Conservation (phyloP, 805 yeast species). For the Ogataea ganodermae region DNA sequence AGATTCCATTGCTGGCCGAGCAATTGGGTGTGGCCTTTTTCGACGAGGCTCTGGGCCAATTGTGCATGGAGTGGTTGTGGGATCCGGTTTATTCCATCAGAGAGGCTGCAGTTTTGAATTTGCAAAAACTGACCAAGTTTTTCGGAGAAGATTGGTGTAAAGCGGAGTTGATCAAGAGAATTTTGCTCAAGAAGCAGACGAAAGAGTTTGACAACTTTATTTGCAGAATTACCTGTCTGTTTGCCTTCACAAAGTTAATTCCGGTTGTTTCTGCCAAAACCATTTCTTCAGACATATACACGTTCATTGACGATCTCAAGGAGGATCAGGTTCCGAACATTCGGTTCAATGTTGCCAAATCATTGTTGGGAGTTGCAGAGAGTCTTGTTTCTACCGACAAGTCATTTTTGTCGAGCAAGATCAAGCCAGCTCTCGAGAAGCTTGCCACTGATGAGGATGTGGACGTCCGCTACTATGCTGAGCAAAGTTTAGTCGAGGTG, state of each 20-base stretch:
- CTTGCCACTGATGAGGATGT: conserved; percentile 74
- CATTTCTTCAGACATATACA: conserved; percentile 67
- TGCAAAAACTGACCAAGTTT: conserved; percentile 75
- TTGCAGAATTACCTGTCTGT: conserved; percentile 86
- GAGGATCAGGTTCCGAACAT: conserved; percentile 91
- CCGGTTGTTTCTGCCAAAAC: conserved; percentile 65
- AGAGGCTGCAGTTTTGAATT: conserved; percentile 89
- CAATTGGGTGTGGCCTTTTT: conserved; percentile 93
- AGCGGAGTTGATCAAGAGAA: conserved; percentile 74
- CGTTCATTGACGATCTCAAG: conserved; percentile 72
- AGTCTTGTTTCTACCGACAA: conserved; percentile 41
- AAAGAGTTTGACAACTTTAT: conserved; percentile 65
- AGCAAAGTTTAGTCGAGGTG: conserved; percentile 42
- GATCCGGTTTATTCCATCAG: conserved; percentile 95
- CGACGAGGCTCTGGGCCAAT: conserved; percentile 84
- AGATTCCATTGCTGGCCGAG: conserved; percentile 90
- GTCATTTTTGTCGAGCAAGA: conserved; percentile 48
- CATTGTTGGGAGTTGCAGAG: conserved; percentile 63
- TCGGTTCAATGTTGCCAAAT: conserved; percentile 91
- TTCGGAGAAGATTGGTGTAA: conserved; percentile 96
- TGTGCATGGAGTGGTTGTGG: conserved; percentile 98
- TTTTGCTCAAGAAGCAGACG: conserved; percentile 48
- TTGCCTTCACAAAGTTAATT: conserved; percentile 80
- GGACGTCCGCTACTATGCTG: conserved; percentile 88
- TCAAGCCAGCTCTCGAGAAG: conserved; percentile 65